Conservation (phyloP, 176 grass and related monocot genomes). For the Aegilops speltoides region DNA sequence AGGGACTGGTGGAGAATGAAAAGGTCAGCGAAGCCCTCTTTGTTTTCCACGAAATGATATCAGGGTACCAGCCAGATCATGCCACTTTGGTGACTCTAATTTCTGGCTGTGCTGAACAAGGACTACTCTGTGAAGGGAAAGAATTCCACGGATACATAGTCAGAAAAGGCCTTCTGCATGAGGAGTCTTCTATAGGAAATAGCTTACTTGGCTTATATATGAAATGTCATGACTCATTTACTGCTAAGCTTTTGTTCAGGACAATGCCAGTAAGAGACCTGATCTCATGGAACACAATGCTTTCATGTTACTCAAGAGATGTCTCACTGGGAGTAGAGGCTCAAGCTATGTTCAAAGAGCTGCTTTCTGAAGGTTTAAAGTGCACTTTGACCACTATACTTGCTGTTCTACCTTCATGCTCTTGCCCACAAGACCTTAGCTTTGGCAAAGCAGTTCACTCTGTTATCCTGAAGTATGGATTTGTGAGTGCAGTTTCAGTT, state of each 20-base stretch:
- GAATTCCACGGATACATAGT: slow-evolving; percentile 60
- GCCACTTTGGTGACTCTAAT: slow-evolving; percentile 59
- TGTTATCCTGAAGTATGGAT: slow-evolving; percentile 54
- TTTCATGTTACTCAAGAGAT: slow-evolving; percentile 60
- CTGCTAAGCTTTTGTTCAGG: slow-evolving; percentile 47
- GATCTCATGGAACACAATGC: slow-evolving; percentile 83
- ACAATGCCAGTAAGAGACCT: slow-evolving; percentile 67
- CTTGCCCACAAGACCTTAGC: slow-evolving; percentile 48
- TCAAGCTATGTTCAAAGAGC: slow-evolving; percentile 32
- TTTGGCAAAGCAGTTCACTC: slow-evolving; percentile 68
- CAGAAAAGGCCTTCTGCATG: slow-evolving; percentile 26
- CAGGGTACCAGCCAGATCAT: slow-evolving; percentile 38
- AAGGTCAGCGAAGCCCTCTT: slow-evolving; percentile 30
- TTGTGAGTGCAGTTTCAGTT: slow-evolving; percentile 40
- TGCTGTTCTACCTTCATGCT: slow-evolving; percentile 58
- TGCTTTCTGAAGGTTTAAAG: slow-evolving; percentile 45
- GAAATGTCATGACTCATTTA: slow-evolving; percentile 40
- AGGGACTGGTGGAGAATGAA: slow-evolving; percentile 48
- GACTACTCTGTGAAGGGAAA: slow-evolving; percentile 51
- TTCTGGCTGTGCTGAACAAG: slow-evolving; percentile 53
- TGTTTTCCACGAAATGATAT: slow-evolving; percentile 53
- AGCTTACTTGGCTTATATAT: slow-evolving; percentile 63
- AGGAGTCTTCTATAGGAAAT: slow-evolving; percentile 51
- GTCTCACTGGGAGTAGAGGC: slow-evolving; percentile 34
- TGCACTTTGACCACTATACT: slow-evolving; percentile 63